phyloP scores from a whole-genome alignment of 257 asterid species.

The Nicotiana sylvestris region DNA sequence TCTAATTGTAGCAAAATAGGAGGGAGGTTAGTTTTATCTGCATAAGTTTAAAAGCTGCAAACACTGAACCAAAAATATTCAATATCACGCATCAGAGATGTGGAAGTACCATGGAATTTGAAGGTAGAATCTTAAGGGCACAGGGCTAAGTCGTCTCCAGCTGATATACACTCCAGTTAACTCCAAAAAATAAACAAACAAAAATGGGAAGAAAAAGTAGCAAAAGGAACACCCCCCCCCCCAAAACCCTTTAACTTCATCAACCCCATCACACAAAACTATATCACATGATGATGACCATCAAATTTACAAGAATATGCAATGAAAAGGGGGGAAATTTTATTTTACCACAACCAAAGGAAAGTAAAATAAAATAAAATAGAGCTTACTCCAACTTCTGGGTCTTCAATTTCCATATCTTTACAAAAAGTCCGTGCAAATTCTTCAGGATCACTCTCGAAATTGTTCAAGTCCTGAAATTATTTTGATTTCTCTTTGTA shows the following conservation, averaged over 20 bases:
- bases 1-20: neutral
- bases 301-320: neutral
- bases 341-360: neutral
- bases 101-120: neutral
- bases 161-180: neutral
- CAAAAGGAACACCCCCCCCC: neutral
- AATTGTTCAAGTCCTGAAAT: constrained; percentile 93
- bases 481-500: neutral
- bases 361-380: neutral
- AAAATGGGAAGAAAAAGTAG: neutral
- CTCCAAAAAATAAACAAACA: neutral
- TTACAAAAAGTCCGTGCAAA: constrained; percentile 85
- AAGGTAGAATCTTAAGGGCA: neutral
- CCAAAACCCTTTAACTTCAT: neutral
- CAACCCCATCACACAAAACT: neutral
- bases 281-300: neutral
- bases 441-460: constrained; percentile 98
- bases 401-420: constrained; percentile 91
- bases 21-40: neutral
- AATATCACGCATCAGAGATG: constrained; percentile 1
- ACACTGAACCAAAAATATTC: constrained; percentile 1
- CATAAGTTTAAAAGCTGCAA: neutral
- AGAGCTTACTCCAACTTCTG: constrained; percentile 90
- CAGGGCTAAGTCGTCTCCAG: neutral
- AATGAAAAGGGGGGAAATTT: neutral